Percentiles rank a stretch among this genome's conserved stretches.
phyloP scores from a whole-genome alignment of 2,329 filamentous ascomycete species.

The Penicillium vulpinum region DNA sequence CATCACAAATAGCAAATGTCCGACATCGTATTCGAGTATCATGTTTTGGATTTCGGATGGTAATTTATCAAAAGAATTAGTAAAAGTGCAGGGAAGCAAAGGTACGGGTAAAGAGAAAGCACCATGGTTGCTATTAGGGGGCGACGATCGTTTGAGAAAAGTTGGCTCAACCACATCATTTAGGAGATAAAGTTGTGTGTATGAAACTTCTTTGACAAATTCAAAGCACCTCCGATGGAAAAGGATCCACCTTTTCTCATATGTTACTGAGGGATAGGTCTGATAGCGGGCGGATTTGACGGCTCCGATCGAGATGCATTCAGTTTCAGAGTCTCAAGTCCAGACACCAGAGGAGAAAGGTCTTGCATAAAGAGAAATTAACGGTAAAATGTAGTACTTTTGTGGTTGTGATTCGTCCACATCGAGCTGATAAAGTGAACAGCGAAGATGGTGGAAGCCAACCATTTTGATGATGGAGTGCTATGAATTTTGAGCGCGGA shows the following conservation, averaged over 20 bases:
- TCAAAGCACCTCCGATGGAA: background rate
- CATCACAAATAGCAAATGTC: background rate
- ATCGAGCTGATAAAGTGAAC: background rate
- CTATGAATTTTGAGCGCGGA: background rate
- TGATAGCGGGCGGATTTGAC: too few species aligned
- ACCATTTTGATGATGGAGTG: background rate
- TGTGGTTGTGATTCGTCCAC: background rate
- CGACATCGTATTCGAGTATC: background rate
- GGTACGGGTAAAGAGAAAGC: background rate
- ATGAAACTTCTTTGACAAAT: background rate
- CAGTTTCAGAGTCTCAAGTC: too few species aligned
- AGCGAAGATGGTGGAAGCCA: background rate
- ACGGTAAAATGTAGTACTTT: background rate
- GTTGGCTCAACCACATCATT: too few species aligned
- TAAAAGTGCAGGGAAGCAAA: background rate
- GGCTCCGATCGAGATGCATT: too few species aligned
- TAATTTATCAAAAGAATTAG: background rate
- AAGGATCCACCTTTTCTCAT: too few species aligned
- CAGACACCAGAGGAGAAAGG: background rate
- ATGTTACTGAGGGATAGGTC: too few species aligned
- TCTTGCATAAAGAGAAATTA: background rate
- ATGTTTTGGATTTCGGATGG: background rate
- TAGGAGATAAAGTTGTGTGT: background rate
- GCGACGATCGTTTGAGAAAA: background rate
- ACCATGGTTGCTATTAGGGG: background rate